Evolutionary conservation across 2,329 filamentous ascomycete species (phyloP), one percentile per base, ranked within the genome.

Genomic region (Colletotrichum tanaceti): DNA sequence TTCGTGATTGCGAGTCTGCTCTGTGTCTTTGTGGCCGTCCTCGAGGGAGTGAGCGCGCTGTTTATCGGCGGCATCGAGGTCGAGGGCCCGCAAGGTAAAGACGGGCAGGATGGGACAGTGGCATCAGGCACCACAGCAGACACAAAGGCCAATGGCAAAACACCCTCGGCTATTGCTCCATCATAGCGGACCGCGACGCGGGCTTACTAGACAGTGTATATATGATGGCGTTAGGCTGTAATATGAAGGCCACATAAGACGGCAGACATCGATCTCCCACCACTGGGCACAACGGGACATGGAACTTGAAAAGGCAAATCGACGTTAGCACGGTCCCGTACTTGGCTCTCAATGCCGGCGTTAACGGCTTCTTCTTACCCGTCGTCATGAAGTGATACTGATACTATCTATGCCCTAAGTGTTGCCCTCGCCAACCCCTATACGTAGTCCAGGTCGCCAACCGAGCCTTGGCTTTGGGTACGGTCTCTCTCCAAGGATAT

Each of bases 1-100:
- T 99, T 98, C 79, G 89, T 90, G 70, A 98, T 99, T 81, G 95
- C 94, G 20, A 98, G 93, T 79, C 79, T 93, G 73, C 77, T 98
- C 52, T 96, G 94, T 73, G 90, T 97, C 10, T 99, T 99, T 81
- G 94, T 99, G 50, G 93, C 94, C 0, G 89, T 87, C 16, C 81
- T 99, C 53, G 96, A 99, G 81, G 90, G 91, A 18, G 87, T 97
- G 4, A 97, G 94, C 76, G 92, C 93, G 74, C 79, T 92, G 55
- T 93, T 98, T 72, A 92, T 97, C 58, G 85, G 89, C 11, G 95
- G 94, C 0, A 89, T 98, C 18, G 89, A 93, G 73, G 90, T 94
- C 59, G 84, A 80, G 32, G 75, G 18, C 4, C 20, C 46, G 3
- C 18, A 20, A 24, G n/a, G 10, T n/a, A 22, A 38, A 18, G 20